Evolutionary conservation across 257 asterid species (phyloP).

Genomic region (Gentiana macrophylla): DNA sequence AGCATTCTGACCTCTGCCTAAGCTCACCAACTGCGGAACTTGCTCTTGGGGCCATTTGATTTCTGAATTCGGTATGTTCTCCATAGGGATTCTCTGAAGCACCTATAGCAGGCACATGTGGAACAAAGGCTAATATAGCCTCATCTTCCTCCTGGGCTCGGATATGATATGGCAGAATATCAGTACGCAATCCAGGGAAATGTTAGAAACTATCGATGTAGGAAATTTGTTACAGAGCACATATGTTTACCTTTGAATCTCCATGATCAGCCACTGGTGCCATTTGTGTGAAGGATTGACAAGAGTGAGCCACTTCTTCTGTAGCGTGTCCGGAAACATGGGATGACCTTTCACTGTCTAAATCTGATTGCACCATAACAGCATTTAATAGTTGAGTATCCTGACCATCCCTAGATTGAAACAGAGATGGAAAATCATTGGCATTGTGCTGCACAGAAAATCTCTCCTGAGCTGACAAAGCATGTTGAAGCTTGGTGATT

Average conservation of each 20-base stretch:
- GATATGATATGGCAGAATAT: conserved; percentile 9
- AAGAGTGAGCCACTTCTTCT: conserved; percentile 1
- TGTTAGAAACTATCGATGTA: conserved; percentile 2
- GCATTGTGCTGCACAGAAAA: conserved; percentile 13
- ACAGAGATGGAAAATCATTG: conserved; percentile 1
- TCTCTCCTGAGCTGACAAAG: conserved; percentile 25
- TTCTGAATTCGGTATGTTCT: conserved; percentile 15
- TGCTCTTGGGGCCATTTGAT: conserved; percentile 20
- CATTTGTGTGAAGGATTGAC: conserved; percentile 10
- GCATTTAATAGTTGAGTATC: conserved; percentile 15
- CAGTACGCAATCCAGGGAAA: conserved; percentile 16
- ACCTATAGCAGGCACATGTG: conserved; percentile 14
- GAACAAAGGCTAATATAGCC: conserved; percentile 11
- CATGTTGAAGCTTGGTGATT: conserved; percentile 49
- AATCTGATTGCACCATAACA: conserved; percentile 7
- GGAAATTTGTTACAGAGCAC: conserved; percentile 5
- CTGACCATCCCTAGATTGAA: conserved; percentile 9
- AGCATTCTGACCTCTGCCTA: conserved; percentile 8
- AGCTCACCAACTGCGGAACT: conserved; percentile 20
- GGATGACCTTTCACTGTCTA: conserved; percentile 7
- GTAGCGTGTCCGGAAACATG: conserved; percentile 5
- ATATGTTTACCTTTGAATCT: conserved; percentile 8
- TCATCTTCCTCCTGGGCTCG: conserved; percentile 10
- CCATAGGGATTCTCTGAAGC: conserved; percentile 19
- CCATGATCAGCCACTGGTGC: conserved; percentile 10